Conservation (phyloP, 192 early-diverging fungal genomes). For the Coemansia sp. region DNA sequence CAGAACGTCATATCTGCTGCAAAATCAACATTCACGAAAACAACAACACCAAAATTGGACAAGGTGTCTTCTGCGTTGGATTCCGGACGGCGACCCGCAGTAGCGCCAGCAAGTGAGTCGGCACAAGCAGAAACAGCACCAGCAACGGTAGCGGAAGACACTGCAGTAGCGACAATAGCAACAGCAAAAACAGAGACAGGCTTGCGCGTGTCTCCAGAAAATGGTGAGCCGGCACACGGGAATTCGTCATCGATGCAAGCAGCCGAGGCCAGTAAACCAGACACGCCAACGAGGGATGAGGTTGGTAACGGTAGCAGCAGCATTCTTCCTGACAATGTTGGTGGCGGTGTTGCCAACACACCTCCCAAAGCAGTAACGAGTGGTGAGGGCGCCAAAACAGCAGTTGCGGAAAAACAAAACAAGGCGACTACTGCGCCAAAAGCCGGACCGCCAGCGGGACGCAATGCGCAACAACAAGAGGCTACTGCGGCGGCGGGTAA, state of each 20-base stretch:
- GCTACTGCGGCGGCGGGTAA: slow-evolving; percentile 31
- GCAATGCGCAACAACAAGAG: neutral
- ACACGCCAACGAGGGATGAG: neutral
- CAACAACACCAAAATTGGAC: neutral
- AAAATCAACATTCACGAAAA: slow-evolving; percentile 36
- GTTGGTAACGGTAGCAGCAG: neutral
- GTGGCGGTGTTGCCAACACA: neutral
- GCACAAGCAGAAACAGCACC: neutral
- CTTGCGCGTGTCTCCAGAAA: neutral
- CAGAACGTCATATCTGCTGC: slow-evolving; percentile 41
- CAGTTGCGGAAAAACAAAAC: slow-evolving; percentile 5
- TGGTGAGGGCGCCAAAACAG: neutral
- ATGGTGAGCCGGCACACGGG: neutral
- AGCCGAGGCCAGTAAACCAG: neutral
- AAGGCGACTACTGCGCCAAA: slow-evolving; percentile 9
- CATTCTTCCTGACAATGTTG: neutral
- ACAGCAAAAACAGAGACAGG: neutral
- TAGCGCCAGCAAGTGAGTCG: slow-evolving; percentile 4
- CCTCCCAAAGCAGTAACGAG: neutral
- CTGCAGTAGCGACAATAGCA: neutral
- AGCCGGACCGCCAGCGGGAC: neutral
- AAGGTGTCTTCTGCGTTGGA: neutral
- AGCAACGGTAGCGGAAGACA: neutral
- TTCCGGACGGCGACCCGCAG: slow-evolving; percentile 3
- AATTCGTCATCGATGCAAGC: neutral